Evolutionary conservation across 345 rosid genomes (phyloP), one percentile per base, ranked within the genome.

Genomic region (Toxicodendron radicans): DNA sequence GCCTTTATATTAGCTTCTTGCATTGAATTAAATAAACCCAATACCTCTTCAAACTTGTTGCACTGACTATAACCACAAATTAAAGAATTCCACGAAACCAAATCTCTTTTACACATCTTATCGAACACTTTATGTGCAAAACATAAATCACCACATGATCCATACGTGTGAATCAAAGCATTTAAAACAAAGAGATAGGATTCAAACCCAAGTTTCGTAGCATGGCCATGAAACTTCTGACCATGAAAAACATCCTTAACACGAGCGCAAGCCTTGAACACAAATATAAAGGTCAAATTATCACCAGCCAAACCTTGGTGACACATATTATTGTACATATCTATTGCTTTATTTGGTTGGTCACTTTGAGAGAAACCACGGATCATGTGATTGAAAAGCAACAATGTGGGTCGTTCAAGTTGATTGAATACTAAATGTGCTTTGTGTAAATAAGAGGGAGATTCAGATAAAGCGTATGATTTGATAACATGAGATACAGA

Each of bases 61-160:
- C 84, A 82, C 69, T 85, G 85, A 73, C 86, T 75, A 64, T 84
- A 86, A 33, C 90, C 91, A 76, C 87, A 88, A 66, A 89, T 86
- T 84, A 91, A 80, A 12, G 96, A 85, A 75, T 89, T 91, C 95
- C 93, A 91, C 24, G 89, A 88, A 73, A 90, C 90, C 78, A 88
- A 76, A 75, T 91, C 96, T 75, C 85, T 83, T 0, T 82, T 79
- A 5, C 9, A 53, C 88, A 84, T 86, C 81, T 74, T 74, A 76
- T 86, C 89, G 61, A 91, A 89, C 86, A 87, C 73, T 5, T 78
- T 75, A 58, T 48, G 71, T 1, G 87, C 93, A 62, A 12, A 56
- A n/a, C 8, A 73, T 68, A 85, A 20, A 46, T 75, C 76, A 48
- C 86, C 72, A 38, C 78, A 83, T 54, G 61, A 65, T 0, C 61